Base-by-base conservation (phyloP, 495 filamentous ascomycete genomes). In the Xylaria nigripes region DNA sequence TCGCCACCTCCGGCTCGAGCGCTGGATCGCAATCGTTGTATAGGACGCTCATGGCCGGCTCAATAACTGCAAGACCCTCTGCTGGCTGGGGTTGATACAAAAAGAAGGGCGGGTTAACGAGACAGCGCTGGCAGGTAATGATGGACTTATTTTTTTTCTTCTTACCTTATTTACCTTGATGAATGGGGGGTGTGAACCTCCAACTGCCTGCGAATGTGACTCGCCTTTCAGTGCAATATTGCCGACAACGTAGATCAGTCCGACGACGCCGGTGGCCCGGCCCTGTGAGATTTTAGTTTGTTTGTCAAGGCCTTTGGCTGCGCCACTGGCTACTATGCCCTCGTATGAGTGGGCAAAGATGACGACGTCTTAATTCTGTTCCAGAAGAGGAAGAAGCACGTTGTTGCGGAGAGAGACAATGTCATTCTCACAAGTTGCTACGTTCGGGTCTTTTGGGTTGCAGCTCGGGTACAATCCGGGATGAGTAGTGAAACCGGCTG, bases 311-410 rank as follows among this genome's bases (percentile, higher is more conserved):
- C 21, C 12, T 10, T 54, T 54, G 2, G 41, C 44, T 9, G 44
- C 51, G 2, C 30, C 22, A 2, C 30, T 44, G 12, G 51, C 51
- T 10, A 54, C 44, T 12, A 48, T 7, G 12, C 43, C 51, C 1
- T 44, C 44, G 18, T 54, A 54, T 1, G 51, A 54, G 23, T 54
- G 51, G 3, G 51, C 51, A 8, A 54, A 23, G 19, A 54, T 29
- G 7, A 48, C 27, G 1, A 51, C 6, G 9, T 54, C 43, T 9
- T 13, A 12, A 2, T 42, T 13, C 10, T 48, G 15, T 0, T 34
- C 41, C 21, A 54, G 15, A 6, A 48, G 51, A 15, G 32, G 12
- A 6, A 54, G 15, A 3, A 54, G 12, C 1, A 40, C 19, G n/a
- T n/a, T n/a, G 2, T 29, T 41, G 0, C 43, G 16, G 8, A 54